Evolutionary conservation across 2,329 filamentous ascomycete species (phyloP).

Genomic region (Xylariaceae sp.): DNA sequence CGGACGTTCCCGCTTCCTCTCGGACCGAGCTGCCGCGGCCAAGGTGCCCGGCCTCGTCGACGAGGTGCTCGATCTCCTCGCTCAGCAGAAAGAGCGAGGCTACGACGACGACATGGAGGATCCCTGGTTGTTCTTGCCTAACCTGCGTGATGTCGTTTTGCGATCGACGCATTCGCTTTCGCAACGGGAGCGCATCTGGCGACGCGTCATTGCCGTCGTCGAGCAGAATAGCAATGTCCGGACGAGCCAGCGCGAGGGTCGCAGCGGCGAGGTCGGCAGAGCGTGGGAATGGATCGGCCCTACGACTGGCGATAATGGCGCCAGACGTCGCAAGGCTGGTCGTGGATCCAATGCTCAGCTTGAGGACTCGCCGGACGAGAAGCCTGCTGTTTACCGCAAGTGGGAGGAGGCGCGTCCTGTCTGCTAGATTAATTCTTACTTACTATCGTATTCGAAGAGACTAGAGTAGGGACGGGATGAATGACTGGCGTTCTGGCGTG

Average conservation of each 20-base stretch:
- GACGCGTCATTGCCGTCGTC: slow-evolving; percentile 73
- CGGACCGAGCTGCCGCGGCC: slow-evolving; percentile 59
- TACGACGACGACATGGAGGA: slow-evolving; percentile 59
- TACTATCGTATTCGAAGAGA: background rate
- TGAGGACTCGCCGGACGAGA: slow-evolving; percentile 29
- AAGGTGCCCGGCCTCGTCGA: slow-evolving; percentile 79
- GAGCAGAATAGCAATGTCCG: slow-evolving; percentile 93
- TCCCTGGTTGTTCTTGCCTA: slow-evolving; percentile 77
- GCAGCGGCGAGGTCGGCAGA: slow-evolving; percentile 59
- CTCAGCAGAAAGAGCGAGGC: slow-evolving; percentile 77
- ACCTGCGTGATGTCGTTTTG: slow-evolving; percentile 86
- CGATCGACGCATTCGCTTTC: slow-evolving; percentile 71
- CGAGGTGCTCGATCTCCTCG: slow-evolving; percentile 76
- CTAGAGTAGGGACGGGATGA: no score
- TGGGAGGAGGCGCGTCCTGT: slow-evolving; percentile 38
- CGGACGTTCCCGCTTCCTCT: slow-evolving; percentile 56
- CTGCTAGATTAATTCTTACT: slow-evolving; percentile 21
- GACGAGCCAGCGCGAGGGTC: slow-evolving; percentile 62
- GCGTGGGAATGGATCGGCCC: slow-evolving; percentile 69
- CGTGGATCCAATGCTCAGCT: slow-evolving; percentile 31
- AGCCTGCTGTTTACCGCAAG: slow-evolving; percentile 32
- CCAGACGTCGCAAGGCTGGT: slow-evolving; percentile 46
- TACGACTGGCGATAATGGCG: slow-evolving; percentile 39
- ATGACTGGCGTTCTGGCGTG: no score
- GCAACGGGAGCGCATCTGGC: slow-evolving; percentile 78